A percentile compares a stretch with the other conserved stretches of the same genome.
These are phyloP conservation scores for Scheffersomyces coipomensis DNA, from an alignment of 805 yeast species.

Conservation along the genomic window DNA sequence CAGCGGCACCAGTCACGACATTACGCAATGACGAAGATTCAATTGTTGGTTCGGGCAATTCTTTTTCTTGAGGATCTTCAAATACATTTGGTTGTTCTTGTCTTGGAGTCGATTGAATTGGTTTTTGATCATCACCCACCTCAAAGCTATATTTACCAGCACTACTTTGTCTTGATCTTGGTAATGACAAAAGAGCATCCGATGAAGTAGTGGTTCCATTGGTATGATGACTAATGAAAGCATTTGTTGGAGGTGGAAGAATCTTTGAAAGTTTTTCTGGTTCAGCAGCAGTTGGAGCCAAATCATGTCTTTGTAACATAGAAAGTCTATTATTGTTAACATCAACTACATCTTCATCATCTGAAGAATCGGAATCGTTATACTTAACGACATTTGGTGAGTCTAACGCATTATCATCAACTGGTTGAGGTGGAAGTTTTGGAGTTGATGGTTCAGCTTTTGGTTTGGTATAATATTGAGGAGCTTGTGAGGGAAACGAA, in stretches of 20 bases:
- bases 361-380: conserved; percentile 17
- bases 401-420: conserved; percentile 10
- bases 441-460: conserved; percentile 6
- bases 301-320: conserved; percentile 32
- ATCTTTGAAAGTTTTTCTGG: not conserved
- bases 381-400: conserved; percentile 39
- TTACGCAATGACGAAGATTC: not conserved
- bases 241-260: not conserved
- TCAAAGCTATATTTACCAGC: conserved; percentile 36
- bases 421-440: conserved; percentile 6
- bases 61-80: conserved; percentile 2
- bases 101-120: conserved; percentile 29
- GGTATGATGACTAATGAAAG: not conserved
- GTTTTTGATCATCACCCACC: conserved; percentile 36
- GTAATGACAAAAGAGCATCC: conserved; percentile 7
- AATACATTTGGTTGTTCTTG: conserved; percentile 10
- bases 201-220: not conserved
- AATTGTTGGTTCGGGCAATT: conserved; percentile 13
- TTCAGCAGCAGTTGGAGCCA: conserved; percentile 13
- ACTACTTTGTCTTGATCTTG: conserved; percentile 17
- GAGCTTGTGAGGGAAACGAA: conserved; percentile 1
- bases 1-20: not conserved
- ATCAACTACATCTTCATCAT: conserved; percentile 20
- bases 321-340: conserved; percentile 18
- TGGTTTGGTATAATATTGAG: conserved; percentile 4